These are phyloP conservation scores for Bullera alba DNA, from an alignment of 768 basidiomycete species.

Conservation along the genomic window DNA sequence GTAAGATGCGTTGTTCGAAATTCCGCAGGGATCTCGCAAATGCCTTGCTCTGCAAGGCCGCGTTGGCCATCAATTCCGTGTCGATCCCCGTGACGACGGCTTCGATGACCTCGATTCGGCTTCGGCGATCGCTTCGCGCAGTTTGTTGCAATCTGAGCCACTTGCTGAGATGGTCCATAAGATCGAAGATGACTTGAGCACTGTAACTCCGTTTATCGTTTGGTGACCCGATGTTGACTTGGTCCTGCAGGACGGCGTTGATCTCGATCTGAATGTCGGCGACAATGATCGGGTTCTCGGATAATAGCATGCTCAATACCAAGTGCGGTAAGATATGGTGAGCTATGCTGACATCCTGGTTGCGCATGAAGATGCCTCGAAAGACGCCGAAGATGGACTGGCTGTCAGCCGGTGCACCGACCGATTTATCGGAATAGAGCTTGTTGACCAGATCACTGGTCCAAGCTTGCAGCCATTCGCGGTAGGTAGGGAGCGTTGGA, in stretches of 20 bases:
- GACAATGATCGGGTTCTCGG: slow-evolving; percentile 58
- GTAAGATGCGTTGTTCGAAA: slow-evolving; percentile 75
- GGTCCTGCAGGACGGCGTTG: slow-evolving; percentile 74
- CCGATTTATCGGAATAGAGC: slow-evolving; percentile 33
- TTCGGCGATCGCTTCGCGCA: slow-evolving; percentile 51
- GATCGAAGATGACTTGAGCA: slow-evolving; percentile 93
- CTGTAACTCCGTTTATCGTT: slow-evolving; percentile 80
- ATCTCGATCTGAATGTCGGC: slow-evolving; percentile 68
- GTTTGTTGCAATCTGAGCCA: slow-evolving; percentile 72
- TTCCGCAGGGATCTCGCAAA: slow-evolving; percentile 91
- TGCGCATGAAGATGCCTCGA: slow-evolving; percentile 61
- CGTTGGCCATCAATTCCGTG: slow-evolving; percentile 79
- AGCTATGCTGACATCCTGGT: slow-evolving; percentile 90
- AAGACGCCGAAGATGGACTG: slow-evolving; percentile 70
- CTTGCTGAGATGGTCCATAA: slow-evolving; percentile 88
- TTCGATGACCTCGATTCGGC: slow-evolving; percentile 54
- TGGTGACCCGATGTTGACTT: slow-evolving; percentile 62
- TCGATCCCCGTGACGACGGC: slow-evolving; percentile 76
- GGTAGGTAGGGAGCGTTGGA: slow-evolving; percentile 65
- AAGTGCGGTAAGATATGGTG: slow-evolving; percentile 86
- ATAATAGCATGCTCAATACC: slow-evolving; percentile 74
- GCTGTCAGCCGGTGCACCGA: slow-evolving; percentile 51
- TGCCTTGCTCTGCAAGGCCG: slow-evolving; percentile 88
- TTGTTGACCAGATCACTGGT: slow-evolving; percentile 66
- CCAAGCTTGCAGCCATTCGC: slow-evolving; percentile 95